These are phyloP conservation scores for Rubroboletus satanas DNA, from an alignment of 768 basidiomycete species.

Conservation along the genomic window DNA sequence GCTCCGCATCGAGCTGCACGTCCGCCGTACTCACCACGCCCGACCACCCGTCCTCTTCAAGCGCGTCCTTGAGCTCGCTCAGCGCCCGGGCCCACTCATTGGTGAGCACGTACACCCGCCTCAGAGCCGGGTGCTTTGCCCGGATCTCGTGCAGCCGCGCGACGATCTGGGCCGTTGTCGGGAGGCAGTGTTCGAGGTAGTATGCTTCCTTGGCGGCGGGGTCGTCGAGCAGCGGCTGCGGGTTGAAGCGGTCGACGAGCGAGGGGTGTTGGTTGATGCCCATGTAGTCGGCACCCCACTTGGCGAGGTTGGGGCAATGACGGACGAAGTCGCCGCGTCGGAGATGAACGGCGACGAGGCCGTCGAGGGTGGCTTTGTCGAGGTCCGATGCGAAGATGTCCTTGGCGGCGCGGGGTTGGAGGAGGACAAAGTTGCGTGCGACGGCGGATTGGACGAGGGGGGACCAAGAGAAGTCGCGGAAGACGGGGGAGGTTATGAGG, in stretches of 20 bases:
- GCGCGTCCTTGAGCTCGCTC: slow-evolving; percentile 33
- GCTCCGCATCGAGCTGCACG: slow-evolving; percentile 41
- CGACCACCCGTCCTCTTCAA: slow-evolving; percentile 48
- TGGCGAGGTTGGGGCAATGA: slow-evolving; percentile 49
- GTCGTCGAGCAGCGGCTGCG: slow-evolving; percentile 10
- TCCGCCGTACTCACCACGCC: slow-evolving; percentile 43
- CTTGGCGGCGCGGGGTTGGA: slow-evolving; percentile 34
- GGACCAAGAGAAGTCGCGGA: slow-evolving; percentile 51
- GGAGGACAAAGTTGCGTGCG: slow-evolving; percentile 43
- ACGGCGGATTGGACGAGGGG: slow-evolving; percentile 48
- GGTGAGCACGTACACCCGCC: slow-evolving; percentile 46
- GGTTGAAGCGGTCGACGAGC: slow-evolving; percentile 39
- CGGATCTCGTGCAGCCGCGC: slow-evolving; percentile 35
- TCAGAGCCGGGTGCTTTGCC: slow-evolving; percentile 27
- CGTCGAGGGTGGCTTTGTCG: slow-evolving; percentile 30
- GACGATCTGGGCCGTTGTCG: slow-evolving; percentile 41
- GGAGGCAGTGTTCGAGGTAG: slow-evolving; percentile 35
- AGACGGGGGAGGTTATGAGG: slow-evolving; percentile 46
- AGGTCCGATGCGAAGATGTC: slow-evolving; percentile 17
- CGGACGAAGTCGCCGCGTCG: slow-evolving; percentile 58
- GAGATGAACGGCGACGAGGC: slow-evolving; percentile 53
- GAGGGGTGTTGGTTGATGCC: slow-evolving; percentile 47
- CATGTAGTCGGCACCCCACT: slow-evolving; percentile 44
- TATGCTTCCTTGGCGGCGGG: slow-evolving; percentile 5
- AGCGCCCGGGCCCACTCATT: slow-evolving; percentile 49